Conservation (phyloP, 192 early-diverging fungal species). For the Umbelopsis sp. region DNA sequence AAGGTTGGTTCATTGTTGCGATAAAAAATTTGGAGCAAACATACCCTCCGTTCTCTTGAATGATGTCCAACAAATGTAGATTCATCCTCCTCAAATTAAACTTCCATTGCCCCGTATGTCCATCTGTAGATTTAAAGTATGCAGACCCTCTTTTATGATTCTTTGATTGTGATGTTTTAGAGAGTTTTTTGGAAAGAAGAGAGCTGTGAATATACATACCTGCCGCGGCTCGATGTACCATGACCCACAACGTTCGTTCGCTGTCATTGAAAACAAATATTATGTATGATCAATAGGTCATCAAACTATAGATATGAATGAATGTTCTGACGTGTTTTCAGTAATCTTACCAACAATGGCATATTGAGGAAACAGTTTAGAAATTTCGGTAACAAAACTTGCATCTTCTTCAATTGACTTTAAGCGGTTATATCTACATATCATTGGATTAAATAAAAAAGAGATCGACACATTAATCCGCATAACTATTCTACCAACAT, state of each 20-base stretch:
- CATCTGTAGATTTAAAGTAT: conserved; percentile 96
- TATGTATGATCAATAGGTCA: neutral
- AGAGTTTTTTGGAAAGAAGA: neutral
- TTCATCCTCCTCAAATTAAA: conserved; percentile 84
- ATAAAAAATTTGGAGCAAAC: neutral
- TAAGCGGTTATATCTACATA: conserved; percentile 70
- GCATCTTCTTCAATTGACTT: conserved; percentile 79
- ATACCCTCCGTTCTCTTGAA: conserved; percentile 62
- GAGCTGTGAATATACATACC: conserved; percentile 31
- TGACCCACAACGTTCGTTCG: conserved; percentile 86
- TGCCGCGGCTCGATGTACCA: conserved; percentile 82
- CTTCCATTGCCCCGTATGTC: conserved; percentile 83
- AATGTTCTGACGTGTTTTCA: no score
- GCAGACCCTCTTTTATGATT: conserved; percentile 57
- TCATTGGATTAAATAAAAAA: neutral
- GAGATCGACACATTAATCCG: neutral
- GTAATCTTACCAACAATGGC: conserved; percentile 58
- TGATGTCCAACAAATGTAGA: conserved; percentile 65
- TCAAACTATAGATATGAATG: neutral
- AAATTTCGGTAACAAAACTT: conserved; percentile 65
- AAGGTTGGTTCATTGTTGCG: neutral
- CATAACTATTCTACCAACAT: conserved; percentile 26
- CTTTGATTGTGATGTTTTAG: neutral
- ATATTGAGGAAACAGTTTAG: conserved; percentile 55
- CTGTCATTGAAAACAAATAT: conserved; percentile 22